Evolutionary conservation across 768 basidiomycete genomes (phyloP).

Genomic region (Chalciporus chontae): DNA sequence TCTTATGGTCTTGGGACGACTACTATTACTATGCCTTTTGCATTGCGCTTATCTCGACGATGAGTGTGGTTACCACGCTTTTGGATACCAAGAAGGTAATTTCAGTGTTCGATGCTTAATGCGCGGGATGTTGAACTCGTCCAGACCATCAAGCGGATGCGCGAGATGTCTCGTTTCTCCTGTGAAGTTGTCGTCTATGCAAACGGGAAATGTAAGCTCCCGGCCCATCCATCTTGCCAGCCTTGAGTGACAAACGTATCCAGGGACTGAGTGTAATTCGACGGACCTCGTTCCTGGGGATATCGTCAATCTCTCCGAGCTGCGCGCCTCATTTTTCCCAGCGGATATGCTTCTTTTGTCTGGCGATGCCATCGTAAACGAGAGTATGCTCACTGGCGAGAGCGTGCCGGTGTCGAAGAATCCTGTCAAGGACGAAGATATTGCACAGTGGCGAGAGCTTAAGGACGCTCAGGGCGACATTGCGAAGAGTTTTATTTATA

Average conservation of each 20-base stretch:
- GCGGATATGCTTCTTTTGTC: constrained; percentile 90
- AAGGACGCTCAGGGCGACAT: constrained; percentile 59
- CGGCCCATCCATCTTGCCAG: neutral
- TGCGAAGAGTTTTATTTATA: constrained; percentile 81
- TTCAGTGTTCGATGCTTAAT: neutral
- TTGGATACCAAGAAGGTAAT: constrained; percentile 87
- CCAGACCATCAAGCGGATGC: constrained; percentile 89
- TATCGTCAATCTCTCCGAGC: constrained; percentile 81
- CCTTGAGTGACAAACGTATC: constrained; percentile 2
- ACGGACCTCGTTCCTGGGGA: constrained; percentile 87
- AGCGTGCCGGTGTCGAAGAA: constrained; percentile 94
- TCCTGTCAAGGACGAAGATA: constrained; percentile 76
- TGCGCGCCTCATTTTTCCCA: constrained; percentile 71
- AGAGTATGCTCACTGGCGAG: constrained; percentile 99
- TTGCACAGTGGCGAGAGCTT: constrained; percentile 65
- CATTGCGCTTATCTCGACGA: constrained; percentile 84
- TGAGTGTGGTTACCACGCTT: constrained; percentile 82
- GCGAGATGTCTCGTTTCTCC: constrained; percentile 90
- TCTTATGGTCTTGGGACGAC: constrained; percentile 91
- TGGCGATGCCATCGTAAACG: constrained; percentile 97
- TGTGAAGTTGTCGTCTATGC: constrained; percentile 72
- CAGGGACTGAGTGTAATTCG: constrained; percentile 75
- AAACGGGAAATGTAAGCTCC: constrained; percentile 64
- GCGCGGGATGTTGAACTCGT: constrained; percentile 4
- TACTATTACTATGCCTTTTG: constrained; percentile 98